phyloP scores from a whole-genome alignment of 2,329 filamentous ascomycete species.

The Cercospora beticola region DNA sequence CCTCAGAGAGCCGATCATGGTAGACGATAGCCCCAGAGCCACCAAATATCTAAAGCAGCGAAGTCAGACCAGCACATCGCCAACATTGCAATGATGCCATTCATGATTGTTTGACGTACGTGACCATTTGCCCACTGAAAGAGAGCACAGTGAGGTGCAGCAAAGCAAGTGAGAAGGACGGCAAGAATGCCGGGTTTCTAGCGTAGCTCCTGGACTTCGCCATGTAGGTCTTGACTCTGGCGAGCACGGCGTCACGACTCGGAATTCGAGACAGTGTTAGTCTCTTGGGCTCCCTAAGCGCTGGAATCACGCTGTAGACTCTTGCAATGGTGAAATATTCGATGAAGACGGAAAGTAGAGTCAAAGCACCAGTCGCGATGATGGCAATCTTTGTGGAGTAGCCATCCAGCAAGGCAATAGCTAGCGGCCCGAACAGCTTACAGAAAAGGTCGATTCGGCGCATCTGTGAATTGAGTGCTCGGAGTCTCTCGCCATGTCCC shows the following conservation, averaged over 20 bases:
- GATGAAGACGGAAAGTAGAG: conserved; percentile 47
- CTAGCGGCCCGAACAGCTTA: conserved; percentile 57
- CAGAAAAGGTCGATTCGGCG: conserved; percentile 60
- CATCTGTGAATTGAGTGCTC: conserved; percentile 58
- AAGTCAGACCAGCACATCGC: neutral
- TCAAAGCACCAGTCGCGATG: conserved; percentile 52
- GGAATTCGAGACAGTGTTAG: neutral
- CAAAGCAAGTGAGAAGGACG: conserved; percentile 60
- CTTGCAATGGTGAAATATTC: conserved; percentile 57
- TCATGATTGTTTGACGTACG: conserved; percentile 43
- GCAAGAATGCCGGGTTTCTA: conserved; percentile 56
- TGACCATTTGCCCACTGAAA: conserved; percentile 64
- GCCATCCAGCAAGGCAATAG: conserved; percentile 51
- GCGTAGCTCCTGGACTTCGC: conserved; percentile 47
- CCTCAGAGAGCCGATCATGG: conserved; percentile 56
- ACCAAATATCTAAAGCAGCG: conserved; percentile 43
- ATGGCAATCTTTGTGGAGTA: conserved; percentile 54
- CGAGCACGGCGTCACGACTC: conserved; percentile 5
- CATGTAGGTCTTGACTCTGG: conserved; percentile 13
- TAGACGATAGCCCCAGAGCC: conserved; percentile 52
- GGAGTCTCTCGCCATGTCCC: conserved; percentile 36
- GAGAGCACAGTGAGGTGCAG: conserved; percentile 63
- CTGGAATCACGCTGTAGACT: conserved; percentile 40
- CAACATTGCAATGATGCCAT: neutral
- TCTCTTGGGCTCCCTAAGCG: conserved; percentile 24